phyloP scores from a whole-genome alignment of 108 stramenopile genomes.

The Poteriospumella lacustris region DNA sequence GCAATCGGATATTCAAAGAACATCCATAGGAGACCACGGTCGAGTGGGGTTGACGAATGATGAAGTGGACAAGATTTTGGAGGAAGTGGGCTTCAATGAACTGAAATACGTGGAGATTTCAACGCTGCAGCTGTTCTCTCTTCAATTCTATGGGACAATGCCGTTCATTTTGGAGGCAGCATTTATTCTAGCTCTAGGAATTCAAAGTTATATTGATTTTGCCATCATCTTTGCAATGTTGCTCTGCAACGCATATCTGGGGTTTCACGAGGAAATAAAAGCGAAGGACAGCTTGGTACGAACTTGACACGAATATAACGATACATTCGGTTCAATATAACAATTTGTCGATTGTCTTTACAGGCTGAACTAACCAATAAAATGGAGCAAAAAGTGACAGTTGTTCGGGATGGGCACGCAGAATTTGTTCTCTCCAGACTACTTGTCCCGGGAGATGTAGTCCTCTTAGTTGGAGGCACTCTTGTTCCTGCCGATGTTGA shows the following conservation, averaged over 20 bases:
- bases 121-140: constrained; percentile 36
- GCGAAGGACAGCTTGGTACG: constrained; percentile 33
- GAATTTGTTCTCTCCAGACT: constrained; percentile 45
- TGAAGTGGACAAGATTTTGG: constrained; percentile 33
- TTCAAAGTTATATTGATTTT: constrained; percentile 55
- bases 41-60: constrained; percentile 36
- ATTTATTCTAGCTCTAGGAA: constrained; percentile 31
- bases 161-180: constrained; percentile 17
- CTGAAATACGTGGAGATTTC: constrained; percentile 37
- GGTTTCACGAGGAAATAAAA: constrained; percentile 68
- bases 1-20: too few relatives aligned
- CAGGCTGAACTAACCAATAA: constrained; percentile 50
- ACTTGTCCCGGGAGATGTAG: constrained; percentile 73
- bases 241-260: constrained; percentile 56
- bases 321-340: constrained; percentile 39
- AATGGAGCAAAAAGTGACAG: constrained; percentile 56
- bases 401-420: constrained; percentile 56
- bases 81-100: constrained; percentile 54
- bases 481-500: constrained; percentile 69
- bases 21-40: too few relatives aligned
- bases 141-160: constrained; percentile 17
- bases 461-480: constrained; percentile 65
- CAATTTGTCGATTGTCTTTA: constrained; percentile 26
- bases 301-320: constrained; percentile 35
- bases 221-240: constrained; percentile 60